Evolutionary conservation across 139 green algal genomes (phyloP).

Genomic region (Chlamydomonas urium): DNA sequence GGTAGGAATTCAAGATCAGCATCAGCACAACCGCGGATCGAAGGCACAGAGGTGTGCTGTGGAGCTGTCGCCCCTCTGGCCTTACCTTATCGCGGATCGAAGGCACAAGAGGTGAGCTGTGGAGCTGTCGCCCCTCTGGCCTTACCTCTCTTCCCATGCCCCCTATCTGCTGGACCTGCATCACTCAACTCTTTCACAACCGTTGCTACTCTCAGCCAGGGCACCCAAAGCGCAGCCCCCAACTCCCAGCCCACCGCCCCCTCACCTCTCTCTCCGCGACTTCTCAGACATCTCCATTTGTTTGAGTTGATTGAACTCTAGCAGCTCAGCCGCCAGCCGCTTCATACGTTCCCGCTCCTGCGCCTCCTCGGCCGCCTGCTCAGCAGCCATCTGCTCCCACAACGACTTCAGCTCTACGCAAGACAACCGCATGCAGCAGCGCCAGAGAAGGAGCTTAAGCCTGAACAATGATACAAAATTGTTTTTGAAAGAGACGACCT

Average conservation of each 20-base stretch:
- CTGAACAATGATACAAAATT: neutral
- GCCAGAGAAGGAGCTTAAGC: neutral
- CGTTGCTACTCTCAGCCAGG: too few species aligned
- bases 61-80: too few species aligned
- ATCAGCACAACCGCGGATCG: too few species aligned
- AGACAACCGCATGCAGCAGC: neutral
- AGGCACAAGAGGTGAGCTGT: too few species aligned
- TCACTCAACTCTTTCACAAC: too few species aligned
- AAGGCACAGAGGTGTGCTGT: too few species aligned
- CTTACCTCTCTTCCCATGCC: too few species aligned
- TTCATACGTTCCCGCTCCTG: conserved; percentile 33
- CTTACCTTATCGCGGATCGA: too few species aligned
- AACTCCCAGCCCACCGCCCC: neutral
- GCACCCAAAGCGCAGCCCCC: too few species aligned
- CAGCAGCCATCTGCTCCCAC: neutral
- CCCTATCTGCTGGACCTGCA: too few species aligned
- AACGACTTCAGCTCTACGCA: conserved; percentile 1
- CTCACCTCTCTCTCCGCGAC: conserved; percentile 26
- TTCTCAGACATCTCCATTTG: conserved; percentile 43
- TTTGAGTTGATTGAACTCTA: conserved; percentile 54
- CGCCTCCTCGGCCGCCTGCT: conserved; percentile 15
- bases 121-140: too few species aligned
- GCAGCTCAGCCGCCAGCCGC: conserved; percentile 43
- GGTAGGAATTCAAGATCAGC: neutral
- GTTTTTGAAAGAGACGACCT: neutral